Conservation (phyloP, 2,329 filamentous ascomycete genomes). For the Emergomyces africanus region DNA sequence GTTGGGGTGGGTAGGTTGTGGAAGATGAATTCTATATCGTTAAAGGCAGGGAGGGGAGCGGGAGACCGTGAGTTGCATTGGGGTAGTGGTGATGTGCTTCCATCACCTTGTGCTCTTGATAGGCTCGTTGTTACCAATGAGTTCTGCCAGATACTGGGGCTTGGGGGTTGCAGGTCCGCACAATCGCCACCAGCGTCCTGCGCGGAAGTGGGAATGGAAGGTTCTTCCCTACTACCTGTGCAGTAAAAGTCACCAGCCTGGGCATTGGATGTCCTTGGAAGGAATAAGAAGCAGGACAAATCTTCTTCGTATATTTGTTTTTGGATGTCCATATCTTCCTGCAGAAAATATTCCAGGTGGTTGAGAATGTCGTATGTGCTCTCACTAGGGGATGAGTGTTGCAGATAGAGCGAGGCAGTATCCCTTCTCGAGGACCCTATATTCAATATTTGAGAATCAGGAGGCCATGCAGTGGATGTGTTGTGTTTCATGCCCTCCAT, state of each 20-base stretch:
- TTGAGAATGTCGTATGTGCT: not conserved
- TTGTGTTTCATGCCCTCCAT: not conserved
- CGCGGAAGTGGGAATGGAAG: not conserved
- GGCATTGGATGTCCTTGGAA: not conserved
- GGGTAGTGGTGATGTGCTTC: not conserved
- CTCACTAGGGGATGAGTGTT: not conserved
- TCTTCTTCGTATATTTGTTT: not conserved
- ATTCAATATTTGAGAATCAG: not conserved
- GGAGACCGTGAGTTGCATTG: not conserved
- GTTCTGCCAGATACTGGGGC: not conserved
- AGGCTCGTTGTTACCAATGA: not conserved
- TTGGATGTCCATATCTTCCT: not conserved
- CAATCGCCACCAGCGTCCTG: not conserved
- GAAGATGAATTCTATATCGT: conserved; percentile 33
- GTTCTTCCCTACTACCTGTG: not conserved
- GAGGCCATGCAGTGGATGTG: not conserved
- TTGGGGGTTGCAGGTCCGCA: not conserved
- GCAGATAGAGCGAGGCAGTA: not conserved
- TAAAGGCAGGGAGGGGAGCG: conserved; percentile 5
- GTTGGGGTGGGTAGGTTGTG: conserved; percentile 34
- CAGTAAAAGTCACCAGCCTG: not conserved
- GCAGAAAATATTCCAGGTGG: no score
- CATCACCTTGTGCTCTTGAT: not conserved
- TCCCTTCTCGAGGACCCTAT: not conserved
- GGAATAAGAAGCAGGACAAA: not conserved